Base-by-base conservation (phyloP, 2,329 filamentous ascomycete species). In the Pestalotiopsis sp. region DNA sequence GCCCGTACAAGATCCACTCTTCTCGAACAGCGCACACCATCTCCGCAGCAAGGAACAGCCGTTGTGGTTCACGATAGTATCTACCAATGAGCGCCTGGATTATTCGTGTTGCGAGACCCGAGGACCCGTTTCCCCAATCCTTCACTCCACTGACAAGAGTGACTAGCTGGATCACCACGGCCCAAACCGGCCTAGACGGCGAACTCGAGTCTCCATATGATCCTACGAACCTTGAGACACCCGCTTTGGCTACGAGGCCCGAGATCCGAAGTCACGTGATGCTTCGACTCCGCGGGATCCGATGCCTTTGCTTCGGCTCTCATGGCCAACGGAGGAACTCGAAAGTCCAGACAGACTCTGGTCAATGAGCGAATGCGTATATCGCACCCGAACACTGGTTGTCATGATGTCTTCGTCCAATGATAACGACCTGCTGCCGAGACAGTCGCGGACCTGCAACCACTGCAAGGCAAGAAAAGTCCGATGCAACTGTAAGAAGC, bases 401-500 rank as follows among this genome's bases (percentile, higher is more conserved):
- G 9, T 52, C 45, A 20, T n/a, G 45, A 52, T 52, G 45, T 52
- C 45, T 52, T 52, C 31, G 31, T 36, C 27, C 36, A 14, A 31
- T 36, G 59, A 62, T 12, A 36, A 17, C 11, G 45, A 66, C 31
- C 49, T 66, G 27, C 14, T 25, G 17, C 64, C 64, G 23, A 66
- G 64, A 58, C 64, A 56, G 45, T 66, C 64, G 11, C 14, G 64
- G 49, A 66, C 64, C 38, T 66, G 64, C 27, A 49, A 66, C 23
- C 64, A 66, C 27, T 66, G 64, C 64, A 66, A 66, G n/a, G 64
- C 45, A 7, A 23, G 64, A 23, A 66, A 66, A 49, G 64, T 66
- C n/a, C 64, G 64, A 38, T 66, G 64, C 23, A 58, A 57, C 5
- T 20, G 64, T 66, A 31, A 45, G 64, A 7, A 36, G 23, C 17